Evolutionary conservation across 768 basidiomycete genomes (phyloP).

Genomic region (Suillus decipiens): DNA sequence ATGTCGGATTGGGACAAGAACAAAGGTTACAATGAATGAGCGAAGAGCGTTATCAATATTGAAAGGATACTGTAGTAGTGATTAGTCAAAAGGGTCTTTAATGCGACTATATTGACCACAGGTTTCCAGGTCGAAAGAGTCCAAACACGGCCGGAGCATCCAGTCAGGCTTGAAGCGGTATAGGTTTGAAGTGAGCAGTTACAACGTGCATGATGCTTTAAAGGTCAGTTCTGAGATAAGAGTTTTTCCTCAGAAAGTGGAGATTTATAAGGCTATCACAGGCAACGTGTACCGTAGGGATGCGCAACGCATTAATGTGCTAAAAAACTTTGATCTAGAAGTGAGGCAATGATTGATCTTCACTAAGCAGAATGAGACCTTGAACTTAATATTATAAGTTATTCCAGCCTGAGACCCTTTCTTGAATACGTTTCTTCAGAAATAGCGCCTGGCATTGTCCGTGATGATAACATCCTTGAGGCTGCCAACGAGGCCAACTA

Average conservation of each 20-base stretch:
- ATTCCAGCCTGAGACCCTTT: neutral
- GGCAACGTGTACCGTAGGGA: slow-evolving; percentile 68
- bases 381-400: neutral
- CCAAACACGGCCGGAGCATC: slow-evolving; percentile 87
- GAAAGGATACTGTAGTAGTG: neutral
- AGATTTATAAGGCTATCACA: slow-evolving; percentile 44
- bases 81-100: neutral
- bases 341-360: slow-evolving; percentile 12
- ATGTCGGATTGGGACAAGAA: neutral
- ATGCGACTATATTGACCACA: neutral
- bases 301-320: slow-evolving; percentile 65
- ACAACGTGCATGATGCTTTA: slow-evolving; percentile 75
- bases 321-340: slow-evolving; percentile 66
- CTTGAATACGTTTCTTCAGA: slow-evolving; percentile 1
- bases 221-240: slow-evolving; percentile 60
- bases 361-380: neutral
- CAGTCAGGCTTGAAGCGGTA: slow-evolving; percentile 89
- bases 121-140: slow-evolving; percentile 60
- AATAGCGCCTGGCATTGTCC: slow-evolving; percentile 80
- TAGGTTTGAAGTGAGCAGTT: slow-evolving; percentile 89
- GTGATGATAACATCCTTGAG: slow-evolving; percentile 56
- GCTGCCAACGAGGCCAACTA: slow-evolving; percentile 57
- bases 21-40: neutral
- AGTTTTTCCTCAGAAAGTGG: slow-evolving; percentile 75
- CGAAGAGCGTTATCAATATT: neutral